These are phyloP conservation scores for Penicillium waksmanii DNA, from an alignment of 495 filamentous ascomycete genomes.

Conservation along the genomic window DNA sequence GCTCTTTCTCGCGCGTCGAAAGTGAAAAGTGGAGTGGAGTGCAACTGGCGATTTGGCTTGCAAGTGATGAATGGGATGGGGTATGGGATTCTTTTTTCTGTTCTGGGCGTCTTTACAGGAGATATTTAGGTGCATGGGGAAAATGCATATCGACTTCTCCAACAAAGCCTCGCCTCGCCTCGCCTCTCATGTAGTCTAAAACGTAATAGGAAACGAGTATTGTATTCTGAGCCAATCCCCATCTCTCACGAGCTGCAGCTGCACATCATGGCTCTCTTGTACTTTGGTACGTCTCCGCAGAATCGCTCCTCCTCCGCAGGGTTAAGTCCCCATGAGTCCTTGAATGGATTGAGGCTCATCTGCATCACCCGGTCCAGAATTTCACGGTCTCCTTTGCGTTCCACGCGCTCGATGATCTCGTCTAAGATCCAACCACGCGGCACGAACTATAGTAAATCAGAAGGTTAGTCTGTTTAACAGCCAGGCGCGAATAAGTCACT, in stretches of 20 bases:
- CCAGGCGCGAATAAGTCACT: conserved; percentile 4
- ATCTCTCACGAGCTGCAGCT: conserved; percentile 65
- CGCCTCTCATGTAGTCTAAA: neutral
- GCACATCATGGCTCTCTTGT: conserved; percentile 82
- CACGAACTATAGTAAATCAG: conserved; percentile 57
- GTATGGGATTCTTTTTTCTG: conserved; percentile 24
- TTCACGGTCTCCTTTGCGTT: conserved; percentile 79
- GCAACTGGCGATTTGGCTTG: conserved; percentile 36
- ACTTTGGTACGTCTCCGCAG: conserved; percentile 83
- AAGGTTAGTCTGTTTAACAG: neutral
- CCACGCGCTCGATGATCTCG: conserved; percentile 85
- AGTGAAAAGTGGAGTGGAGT: conserved; percentile 11
- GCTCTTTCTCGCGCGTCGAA: conserved; percentile 18
- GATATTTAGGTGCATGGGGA: conserved; percentile 31
- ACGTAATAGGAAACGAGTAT: neutral
- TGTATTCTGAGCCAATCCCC: neutral
- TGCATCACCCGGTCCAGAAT: conserved; percentile 76
- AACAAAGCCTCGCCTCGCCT: neutral
- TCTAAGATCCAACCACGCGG: conserved; percentile 91
- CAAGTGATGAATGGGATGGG: conserved; percentile 25
- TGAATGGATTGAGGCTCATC: conserved; percentile 80
- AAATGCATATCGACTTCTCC: conserved; percentile 23
- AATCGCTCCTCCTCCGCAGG: conserved; percentile 78
- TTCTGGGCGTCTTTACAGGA: conserved; percentile 25
- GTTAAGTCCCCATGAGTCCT: conserved; percentile 75